Evolutionary conservation across 192 early-diverging fungal species (phyloP), one percentile per base, ranked within the genome.

Genomic region (Backusella sp.): DNA sequence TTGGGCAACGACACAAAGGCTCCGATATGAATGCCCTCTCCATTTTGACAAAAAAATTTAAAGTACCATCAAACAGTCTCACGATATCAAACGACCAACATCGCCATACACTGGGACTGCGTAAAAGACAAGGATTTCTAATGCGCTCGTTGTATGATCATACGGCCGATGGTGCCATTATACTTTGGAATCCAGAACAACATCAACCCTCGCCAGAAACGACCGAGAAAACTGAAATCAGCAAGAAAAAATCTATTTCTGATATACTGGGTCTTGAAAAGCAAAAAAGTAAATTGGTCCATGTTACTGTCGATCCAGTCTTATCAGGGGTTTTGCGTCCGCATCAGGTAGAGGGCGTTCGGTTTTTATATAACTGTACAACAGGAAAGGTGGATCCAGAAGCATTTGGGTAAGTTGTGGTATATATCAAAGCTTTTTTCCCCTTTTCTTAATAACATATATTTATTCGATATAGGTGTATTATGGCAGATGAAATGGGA

Each of bases 401-500:
- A 76, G 93, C 94, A 0, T 94, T 87, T 79, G 98, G 97, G 4
- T 97, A 95, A 73, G 98, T 99, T 68, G 97, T 99, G 96, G 97
- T 8, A 39, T 39, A 99, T 71, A 15, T 5, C 15, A 44, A 62
- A 28, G 97, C 96, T 35, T 95, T 99, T 3, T 39, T 1, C 37
- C 37, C 37, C 32, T 32, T 39, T 39, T 39, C 37, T 39, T 39
- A 39, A 53, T 5, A 53, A 53, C 5, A 52, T 12, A n/a, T 0
- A 53, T 19, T 8, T 53, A 5, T 6, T n/a, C 6, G 4, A n/a
- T 19, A 28, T 12, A 62, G 56, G 4, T 97, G 96, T 76, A 99
- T 99, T 66, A 98, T 99, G 96, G 98, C 98, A 4, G 98, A 99
- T 84, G 98, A 99, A 76, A 98, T 98, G 94, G 94, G 94, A n/a